These are phyloP conservation scores for Pestalotiopsis sp. DNA, from an alignment of 2,329 filamentous ascomycete species.

Conservation along the genomic window DNA sequence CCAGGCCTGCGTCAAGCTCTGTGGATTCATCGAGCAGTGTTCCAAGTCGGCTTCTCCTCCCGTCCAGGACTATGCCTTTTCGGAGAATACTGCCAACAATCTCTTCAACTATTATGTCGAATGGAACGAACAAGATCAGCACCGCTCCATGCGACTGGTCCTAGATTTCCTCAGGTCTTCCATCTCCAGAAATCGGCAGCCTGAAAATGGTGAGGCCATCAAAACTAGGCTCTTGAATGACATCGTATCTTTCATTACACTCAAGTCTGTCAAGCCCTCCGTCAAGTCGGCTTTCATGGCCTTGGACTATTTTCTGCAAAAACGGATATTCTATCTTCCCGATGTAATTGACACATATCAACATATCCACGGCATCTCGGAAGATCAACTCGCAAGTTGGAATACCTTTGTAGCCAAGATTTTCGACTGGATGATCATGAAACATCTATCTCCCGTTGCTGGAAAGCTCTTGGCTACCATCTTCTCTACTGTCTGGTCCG, in stretches of 20 bases:
- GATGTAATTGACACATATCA: conserved; percentile 48
- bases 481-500: conserved; percentile 49
- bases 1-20: conserved; percentile 62
- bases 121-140: conserved; percentile 68
- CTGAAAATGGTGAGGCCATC: conserved; percentile 37
- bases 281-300: conserved; percentile 72
- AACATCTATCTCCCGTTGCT: conserved; percentile 61
- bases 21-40: conserved; percentile 64
- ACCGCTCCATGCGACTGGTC: conserved; percentile 65
- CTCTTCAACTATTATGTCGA: conserved; percentile 67
- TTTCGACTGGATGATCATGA: conserved; percentile 58
- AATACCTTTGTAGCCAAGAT: conserved; percentile 51
- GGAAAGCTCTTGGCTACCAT: conserved; percentile 64
- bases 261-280: conserved; percentile 62
- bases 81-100: conserved; percentile 45
- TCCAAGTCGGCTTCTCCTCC: conserved; percentile 48
- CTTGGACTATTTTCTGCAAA: conserved; percentile 67
- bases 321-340: conserved; percentile 54
- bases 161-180: conserved; percentile 60
- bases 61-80: conserved; percentile 55
- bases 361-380: conserved; percentile 28
- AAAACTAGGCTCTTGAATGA: conserved; percentile 51
- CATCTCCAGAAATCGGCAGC: conserved; percentile 51
- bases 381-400: conserved; percentile 43
- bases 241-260: conserved; percentile 61